A percentile compares a stretch with the other conserved stretches of the same genome.
phyloP scores from a whole-genome alignment of 2,329 filamentous ascomycete species.

The Didymella pinodella region DNA sequence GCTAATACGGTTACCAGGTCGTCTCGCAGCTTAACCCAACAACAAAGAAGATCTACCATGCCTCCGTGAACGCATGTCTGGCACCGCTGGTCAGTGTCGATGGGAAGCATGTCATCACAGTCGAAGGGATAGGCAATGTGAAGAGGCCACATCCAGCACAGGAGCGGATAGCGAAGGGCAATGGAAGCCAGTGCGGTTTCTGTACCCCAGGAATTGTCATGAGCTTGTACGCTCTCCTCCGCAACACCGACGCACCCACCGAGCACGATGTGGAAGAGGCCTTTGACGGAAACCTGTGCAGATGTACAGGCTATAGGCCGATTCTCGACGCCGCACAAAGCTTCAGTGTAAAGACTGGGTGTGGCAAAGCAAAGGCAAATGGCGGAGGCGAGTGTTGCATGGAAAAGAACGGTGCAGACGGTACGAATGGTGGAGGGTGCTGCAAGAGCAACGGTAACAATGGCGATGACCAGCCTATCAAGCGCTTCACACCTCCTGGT shows the following conservation, averaged over 20 bases:
- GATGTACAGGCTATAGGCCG: constrained; percentile 93
- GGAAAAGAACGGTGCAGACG: constrained; percentile 56
- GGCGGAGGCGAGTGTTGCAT: constrained; percentile 77
- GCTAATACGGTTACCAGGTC: constrained; percentile 57
- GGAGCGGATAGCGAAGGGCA: constrained; percentile 87
- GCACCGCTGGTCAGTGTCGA: constrained; percentile 92
- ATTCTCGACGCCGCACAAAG: constrained; percentile 94
- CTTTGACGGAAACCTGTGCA: constrained; percentile 94
- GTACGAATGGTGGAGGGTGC: constrained; percentile 49
- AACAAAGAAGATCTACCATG: constrained; percentile 92
- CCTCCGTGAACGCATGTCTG: constrained; percentile 93
- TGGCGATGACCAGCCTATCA: constrained; percentile 56
- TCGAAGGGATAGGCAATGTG: constrained; percentile 92
- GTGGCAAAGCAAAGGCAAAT: constrained; percentile 64
- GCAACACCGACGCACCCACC: constrained; percentile 80
- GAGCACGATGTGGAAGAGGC: constrained; percentile 91
- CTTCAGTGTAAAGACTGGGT: constrained; percentile 70
- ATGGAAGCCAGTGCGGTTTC: constrained; percentile 94
- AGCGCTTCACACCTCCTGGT: constrained; percentile 80
- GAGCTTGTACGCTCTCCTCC: constrained; percentile 90
- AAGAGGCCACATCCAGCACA: constrained; percentile 88
- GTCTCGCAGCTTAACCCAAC: constrained; percentile 93
- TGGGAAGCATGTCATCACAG: constrained; percentile 97
- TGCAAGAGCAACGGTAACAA: constrained; percentile 55
- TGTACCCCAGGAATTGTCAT: constrained; percentile 98